Evolutionary conservation across 345 rosid genomes (phyloP).

Genomic region (Arabis hirsuta): DNA sequence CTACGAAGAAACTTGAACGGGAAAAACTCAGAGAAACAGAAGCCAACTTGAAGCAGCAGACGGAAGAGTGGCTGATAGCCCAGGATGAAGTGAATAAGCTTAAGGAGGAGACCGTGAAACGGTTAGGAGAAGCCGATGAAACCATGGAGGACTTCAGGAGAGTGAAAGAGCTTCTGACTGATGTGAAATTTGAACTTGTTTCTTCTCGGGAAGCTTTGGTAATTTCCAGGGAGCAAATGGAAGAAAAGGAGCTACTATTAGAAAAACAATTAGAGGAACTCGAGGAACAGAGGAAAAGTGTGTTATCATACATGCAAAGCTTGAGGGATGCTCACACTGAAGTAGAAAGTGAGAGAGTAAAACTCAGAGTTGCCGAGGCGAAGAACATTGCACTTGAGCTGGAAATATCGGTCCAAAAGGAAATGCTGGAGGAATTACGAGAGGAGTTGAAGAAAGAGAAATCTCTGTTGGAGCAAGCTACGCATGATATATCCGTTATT

Average conservation of each 20-base stretch:
- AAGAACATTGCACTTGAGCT: constrained; percentile 66
- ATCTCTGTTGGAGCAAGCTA: constrained; percentile 60
- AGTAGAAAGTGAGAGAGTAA: constrained; percentile 72
- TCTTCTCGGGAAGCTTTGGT: constrained; percentile 72
- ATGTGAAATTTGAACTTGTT: constrained; percentile 74
- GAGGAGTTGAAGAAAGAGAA: constrained; percentile 61
- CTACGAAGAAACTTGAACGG: constrained; percentile 55
- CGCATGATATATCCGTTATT: constrained; percentile 53
- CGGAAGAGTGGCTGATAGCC: constrained; percentile 71
- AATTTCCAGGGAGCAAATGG: constrained; percentile 64
- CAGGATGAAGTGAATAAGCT: constrained; percentile 67
- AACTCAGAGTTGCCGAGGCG: constrained; percentile 70
- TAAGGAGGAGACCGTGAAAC: constrained; percentile 50
- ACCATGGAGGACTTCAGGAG: constrained; percentile 63
- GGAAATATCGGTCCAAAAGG: constrained; percentile 56
- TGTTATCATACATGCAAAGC: constrained; percentile 61
- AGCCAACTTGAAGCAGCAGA: constrained; percentile 65
- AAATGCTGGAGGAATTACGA: constrained; percentile 54
- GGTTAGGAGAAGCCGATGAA: constrained; percentile 54
- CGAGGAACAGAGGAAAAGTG: constrained; percentile 66
- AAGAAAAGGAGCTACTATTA: constrained; percentile 60
- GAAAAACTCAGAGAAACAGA: constrained; percentile 67
- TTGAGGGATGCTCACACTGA: constrained; percentile 70
- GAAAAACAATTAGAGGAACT: constrained; percentile 58
- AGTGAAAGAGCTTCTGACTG: constrained; percentile 71